phyloP scores from a whole-genome alignment of 805 yeast genomes.

The Ogataea paraovalis region DNA sequence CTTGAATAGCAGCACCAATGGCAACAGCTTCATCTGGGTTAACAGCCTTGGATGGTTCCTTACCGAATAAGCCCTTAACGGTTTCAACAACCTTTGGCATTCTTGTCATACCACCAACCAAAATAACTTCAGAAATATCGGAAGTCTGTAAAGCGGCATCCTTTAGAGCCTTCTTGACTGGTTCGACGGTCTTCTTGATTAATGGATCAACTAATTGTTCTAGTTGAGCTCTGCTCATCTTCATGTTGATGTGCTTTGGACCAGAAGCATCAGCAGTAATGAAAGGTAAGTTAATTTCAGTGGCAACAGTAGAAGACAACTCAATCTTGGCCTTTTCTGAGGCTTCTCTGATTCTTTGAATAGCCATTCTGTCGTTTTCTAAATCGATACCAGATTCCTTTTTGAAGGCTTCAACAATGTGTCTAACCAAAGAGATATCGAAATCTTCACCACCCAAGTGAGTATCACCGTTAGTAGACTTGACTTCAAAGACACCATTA shows the following conservation, averaged over 20 bases:
- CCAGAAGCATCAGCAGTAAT: conserved; percentile 45
- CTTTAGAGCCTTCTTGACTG: conserved; percentile 67
- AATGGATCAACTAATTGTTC: conserved; percentile 64
- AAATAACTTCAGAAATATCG: conserved; percentile 68
- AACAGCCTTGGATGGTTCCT: conserved; percentile 65
- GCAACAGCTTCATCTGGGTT: conserved; percentile 96
- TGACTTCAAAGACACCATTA: conserved; percentile 96
- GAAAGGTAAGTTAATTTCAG: conserved; percentile 69
- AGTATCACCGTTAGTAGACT: conserved; percentile 95
- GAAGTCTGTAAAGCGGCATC: conserved; percentile 66
- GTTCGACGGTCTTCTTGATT: conserved; percentile 64
- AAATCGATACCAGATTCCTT: conserved; percentile 53
- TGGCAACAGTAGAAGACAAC: conserved; percentile 57
- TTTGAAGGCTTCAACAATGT: conserved; percentile 57
- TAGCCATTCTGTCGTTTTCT: conserved; percentile 47
- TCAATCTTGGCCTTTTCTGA: conserved; percentile 77
- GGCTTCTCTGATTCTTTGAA: conserved; percentile 76
- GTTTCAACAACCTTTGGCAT: conserved; percentile 75
- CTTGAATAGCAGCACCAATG: conserved; percentile 86
- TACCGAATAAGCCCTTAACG: conserved; percentile 56
- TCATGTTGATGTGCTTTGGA: conserved; percentile 56
- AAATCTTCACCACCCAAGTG: conserved; percentile 93
- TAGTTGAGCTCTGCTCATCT: conserved; percentile 61
- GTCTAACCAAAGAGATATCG: conserved; percentile 81
- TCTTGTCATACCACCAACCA: conserved; percentile 89